phyloP scores from a whole-genome alignment of 768 basidiomycete species.

The Phanerodontia chrysosporium region DNA sequence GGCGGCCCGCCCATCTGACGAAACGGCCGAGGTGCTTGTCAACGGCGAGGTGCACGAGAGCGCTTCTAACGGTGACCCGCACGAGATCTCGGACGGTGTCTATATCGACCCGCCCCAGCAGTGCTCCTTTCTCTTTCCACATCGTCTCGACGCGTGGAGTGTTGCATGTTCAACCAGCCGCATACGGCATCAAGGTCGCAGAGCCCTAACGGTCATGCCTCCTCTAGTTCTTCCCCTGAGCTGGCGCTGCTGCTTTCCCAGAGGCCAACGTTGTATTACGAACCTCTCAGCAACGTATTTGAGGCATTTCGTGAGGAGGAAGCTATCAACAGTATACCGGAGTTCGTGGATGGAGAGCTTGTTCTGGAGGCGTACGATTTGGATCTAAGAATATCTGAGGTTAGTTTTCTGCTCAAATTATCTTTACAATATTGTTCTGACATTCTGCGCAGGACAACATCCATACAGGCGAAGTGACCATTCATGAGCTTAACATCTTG shows the following conservation, averaged over 20 bases:
- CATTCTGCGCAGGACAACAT: conserved; percentile 53
- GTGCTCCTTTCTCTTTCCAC: conserved; percentile 48
- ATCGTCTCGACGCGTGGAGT: conserved; percentile 33
- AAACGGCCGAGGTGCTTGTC: not conserved
- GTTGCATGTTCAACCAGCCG: conserved; percentile 57
- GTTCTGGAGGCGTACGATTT: conserved; percentile 69
- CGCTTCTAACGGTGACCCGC: conserved; percentile 7
- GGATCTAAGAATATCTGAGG: conserved; percentile 63
- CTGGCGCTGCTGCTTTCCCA: conserved; percentile 50
- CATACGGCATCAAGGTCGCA: conserved; percentile 13
- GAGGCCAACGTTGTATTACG: conserved; percentile 72
- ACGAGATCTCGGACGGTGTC: conserved; percentile 17
- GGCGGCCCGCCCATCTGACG: not conserved
- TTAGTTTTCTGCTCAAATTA: conserved; percentile 23
- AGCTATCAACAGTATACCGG: conserved; percentile 39
- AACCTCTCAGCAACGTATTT: conserved; percentile 66
- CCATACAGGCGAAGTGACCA: conserved; percentile 60
- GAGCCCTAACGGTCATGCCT: conserved; percentile 14
- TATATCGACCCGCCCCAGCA: conserved; percentile 46
- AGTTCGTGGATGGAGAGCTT: conserved; percentile 56
- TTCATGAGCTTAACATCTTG: conserved; percentile 68
- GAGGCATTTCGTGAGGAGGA: conserved; percentile 68
- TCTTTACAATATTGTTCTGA: not conserved
- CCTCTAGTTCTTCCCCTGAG: conserved; percentile 2
- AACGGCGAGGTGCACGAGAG: not conserved